Base-by-base conservation (phyloP, 768 basidiomycete genomes). In the Pleurotus eryngii region DNA sequence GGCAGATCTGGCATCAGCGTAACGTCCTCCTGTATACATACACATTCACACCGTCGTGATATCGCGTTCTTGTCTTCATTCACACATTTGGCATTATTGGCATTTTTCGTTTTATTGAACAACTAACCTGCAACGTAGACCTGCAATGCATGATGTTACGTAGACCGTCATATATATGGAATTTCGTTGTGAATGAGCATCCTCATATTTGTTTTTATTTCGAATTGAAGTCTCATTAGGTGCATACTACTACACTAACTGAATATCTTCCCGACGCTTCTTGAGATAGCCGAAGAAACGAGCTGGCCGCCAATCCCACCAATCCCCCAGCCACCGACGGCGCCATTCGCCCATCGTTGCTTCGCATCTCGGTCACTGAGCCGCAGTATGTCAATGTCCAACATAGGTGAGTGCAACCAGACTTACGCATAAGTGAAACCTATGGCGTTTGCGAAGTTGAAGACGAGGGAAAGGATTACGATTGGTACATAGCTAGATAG, bases 371-470 rank as follows among this genome's bases (percentile, higher is more conserved):
- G 86, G 68, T 96, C 94, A 47, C 89, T 90, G 14, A 66, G 35
- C 35, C 37, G 3, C 20, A 47, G 37, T 40, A 17, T 30, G 3
- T 5, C 5, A 55, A 49, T 70, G 24, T 67, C 59, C 18, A 14
- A 53, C 54, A 24, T 45, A 57, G 4, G 14, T 9, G 49, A 43
- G 46, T 27, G 24, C 35, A 53, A 51, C 39, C 17, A 56, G 18
- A 77, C 87, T 66, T 70, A 92, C 92, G 90, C 92, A 67, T 93
- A 98, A 49, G 95, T 97, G 76, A 98, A 98, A 9, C 96, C 96
- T 53, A 98, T 77, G n/a, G 88, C 91, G 63, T 98, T 98, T 7
- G 92, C 94, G 51, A 94, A 67, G 70, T 99, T 98, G 82, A 99
- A 98, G 38, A 98, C 90, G 48, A 98, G 79, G 1, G 97, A 97